phyloP scores from a whole-genome alignment of 208 protist genomes.

The Wallacemonas sp. region DNA sequence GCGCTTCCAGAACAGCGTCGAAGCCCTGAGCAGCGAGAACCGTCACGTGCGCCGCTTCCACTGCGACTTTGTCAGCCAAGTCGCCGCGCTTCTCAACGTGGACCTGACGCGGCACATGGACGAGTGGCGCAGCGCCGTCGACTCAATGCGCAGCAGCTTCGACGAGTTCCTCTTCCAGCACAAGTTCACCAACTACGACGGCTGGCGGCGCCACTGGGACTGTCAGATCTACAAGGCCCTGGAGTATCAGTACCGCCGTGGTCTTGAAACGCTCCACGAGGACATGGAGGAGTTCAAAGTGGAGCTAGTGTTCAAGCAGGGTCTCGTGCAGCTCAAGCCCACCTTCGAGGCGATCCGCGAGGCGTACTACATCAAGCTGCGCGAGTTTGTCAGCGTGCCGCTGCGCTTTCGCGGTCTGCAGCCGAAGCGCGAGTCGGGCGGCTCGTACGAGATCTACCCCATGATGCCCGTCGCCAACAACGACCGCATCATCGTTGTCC shows the following conservation, averaged over 20 bases:
- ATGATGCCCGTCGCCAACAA: constrained; percentile 88
- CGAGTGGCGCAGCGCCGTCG: constrained; percentile 90
- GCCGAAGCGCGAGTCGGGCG: constrained; percentile 65
- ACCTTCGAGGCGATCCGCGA: constrained; percentile 93
- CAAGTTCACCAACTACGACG: constrained; percentile 75
- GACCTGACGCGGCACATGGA: constrained; percentile 92
- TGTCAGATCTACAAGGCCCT: constrained; percentile 97
- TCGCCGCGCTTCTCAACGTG: constrained; percentile 82
- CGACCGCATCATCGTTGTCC: constrained; percentile 84
- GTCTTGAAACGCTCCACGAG: constrained; percentile 93
- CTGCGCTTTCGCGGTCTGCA: constrained; percentile 92
- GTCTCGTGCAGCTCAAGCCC: constrained; percentile 93
- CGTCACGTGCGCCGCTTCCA: constrained; percentile 87
- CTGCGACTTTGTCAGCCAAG: constrained; percentile 78
- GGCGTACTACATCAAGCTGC: constrained; percentile 94
- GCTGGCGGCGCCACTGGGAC: constrained; percentile 95
- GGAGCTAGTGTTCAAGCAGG: constrained; percentile 94
- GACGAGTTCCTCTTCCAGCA: constrained; percentile 81
- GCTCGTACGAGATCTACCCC: constrained; percentile 88
- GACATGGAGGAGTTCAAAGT: constrained; percentile 92
- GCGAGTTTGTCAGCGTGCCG: constrained; percentile 95
- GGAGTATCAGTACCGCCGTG: constrained; percentile 93
- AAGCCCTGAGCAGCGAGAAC: constrained; percentile 79
- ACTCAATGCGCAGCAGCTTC: constrained; percentile 84
- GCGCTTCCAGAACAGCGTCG: constrained; percentile 84